phyloP scores from a whole-genome alignment of 345 rosid genomes.

The Physaria fendleri region DNA sequence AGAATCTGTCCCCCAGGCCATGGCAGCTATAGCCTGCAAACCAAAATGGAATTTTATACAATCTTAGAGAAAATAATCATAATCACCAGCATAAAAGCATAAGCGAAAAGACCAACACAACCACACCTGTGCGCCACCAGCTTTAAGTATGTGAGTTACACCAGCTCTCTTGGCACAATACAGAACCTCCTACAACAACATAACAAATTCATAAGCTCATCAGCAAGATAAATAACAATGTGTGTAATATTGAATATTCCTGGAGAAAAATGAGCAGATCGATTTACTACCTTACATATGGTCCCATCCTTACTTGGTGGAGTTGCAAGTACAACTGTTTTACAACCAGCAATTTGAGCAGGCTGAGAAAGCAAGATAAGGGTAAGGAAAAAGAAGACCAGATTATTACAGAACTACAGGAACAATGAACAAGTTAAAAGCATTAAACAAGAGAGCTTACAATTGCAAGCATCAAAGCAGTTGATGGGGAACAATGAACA shows the following conservation, averaged over 20 bases:
- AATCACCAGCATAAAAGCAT: background rate
- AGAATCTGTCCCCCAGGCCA: slow-evolving; percentile 97
- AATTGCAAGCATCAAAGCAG: no score
- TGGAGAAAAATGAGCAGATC: background rate
- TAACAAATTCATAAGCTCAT: background rate
- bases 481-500: slow-evolving; percentile 24
- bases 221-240: background rate
- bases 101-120: background rate
- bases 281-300: slow-evolving; percentile 74
- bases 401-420: background rate
- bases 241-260: background rate
- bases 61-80: background rate
- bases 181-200: slow-evolving; percentile 56
- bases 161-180: slow-evolving; percentile 92
- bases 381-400: slow-evolving; percentile 16
- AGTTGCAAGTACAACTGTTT: slow-evolving; percentile 78
- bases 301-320: slow-evolving; percentile 78
- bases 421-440: background rate
- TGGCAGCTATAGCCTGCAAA: slow-evolving; percentile 82
- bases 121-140: slow-evolving; percentile 92
- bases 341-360: slow-evolving; percentile 93
- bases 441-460: slow-evolving; percentile 35
- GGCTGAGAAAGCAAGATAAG: slow-evolving; percentile 41
- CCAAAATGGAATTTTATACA: background rate
- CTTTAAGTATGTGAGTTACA: slow-evolving; percentile 91